These are phyloP conservation scores for Rhodotorula babjevae DNA, from an alignment of 768 basidiomycete species.

Conservation along the genomic window DNA sequence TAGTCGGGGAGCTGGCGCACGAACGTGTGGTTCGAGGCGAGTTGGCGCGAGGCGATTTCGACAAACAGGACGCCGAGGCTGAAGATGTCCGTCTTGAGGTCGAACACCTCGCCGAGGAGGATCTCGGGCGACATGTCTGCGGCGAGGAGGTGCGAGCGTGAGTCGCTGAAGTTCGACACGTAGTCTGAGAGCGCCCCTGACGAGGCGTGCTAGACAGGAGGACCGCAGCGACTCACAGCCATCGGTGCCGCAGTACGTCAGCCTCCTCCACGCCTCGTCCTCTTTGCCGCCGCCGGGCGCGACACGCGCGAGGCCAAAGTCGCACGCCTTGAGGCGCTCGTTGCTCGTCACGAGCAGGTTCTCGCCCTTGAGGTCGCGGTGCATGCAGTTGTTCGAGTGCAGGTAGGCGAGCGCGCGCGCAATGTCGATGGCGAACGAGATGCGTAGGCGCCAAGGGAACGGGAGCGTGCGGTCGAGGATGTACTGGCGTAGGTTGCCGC, in stretches of 20 bases:
- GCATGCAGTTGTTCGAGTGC: constrained; percentile 73
- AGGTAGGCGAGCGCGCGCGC: constrained; percentile 93
- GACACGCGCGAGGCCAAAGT: constrained; percentile 95
- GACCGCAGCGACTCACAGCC: constrained; percentile 2
- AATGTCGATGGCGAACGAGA: constrained; percentile 93
- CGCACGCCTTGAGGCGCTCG: constrained; percentile 93
- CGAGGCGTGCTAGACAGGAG: too few relatives aligned
- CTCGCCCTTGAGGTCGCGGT: constrained; percentile 86
- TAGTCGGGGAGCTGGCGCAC: constrained; percentile 69
- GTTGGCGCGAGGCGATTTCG: constrained; percentile 74
- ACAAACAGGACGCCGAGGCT: constrained; percentile 69
- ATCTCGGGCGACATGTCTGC: constrained; percentile 85
- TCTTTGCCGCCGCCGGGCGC: constrained; percentile 69
- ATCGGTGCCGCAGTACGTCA: constrained; percentile 28
- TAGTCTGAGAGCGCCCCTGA: too few relatives aligned
- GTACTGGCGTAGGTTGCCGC: constrained; percentile 76
- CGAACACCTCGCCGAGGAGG: constrained; percentile 81
- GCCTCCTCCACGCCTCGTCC: constrained; percentile 60
- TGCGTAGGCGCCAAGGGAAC: constrained; percentile 78
- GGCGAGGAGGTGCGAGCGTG: background rate
- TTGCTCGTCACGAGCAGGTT: constrained; percentile 93
- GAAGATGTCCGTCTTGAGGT: constrained; percentile 71
- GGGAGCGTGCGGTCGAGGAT: constrained; percentile 61
- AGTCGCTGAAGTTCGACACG: too few relatives aligned
- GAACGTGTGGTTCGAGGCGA: constrained; percentile 71